Conservation (phyloP, 1,284 basidiomycete species). For the Boletus mariae region DNA sequence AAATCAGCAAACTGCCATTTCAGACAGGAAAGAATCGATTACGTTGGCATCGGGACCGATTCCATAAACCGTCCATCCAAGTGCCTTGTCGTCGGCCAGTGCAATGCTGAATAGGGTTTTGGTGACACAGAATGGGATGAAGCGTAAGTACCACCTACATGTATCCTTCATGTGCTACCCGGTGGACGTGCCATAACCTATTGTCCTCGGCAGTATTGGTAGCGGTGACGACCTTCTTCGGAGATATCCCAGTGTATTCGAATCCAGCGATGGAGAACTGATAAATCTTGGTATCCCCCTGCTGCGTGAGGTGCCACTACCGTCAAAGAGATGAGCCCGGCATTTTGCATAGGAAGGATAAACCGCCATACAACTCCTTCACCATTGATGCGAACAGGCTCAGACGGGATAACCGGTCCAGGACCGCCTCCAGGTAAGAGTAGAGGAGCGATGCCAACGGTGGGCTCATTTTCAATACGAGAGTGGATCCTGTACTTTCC, state of each 20-base stretch:
- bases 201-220: not conserved
- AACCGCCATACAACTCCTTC: not conserved
- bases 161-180: not conserved
- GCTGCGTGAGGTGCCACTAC: not conserved
- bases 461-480: not conserved
- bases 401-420: not conserved
- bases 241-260: not conserved
- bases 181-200: not conserved
- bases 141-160: not conserved
- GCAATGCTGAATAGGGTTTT: not conserved
- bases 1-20: not conserved
- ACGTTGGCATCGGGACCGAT: not conserved
- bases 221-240: not conserved
- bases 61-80: not conserved
- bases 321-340: not conserved
- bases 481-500: not conserved
- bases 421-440: not conserved
- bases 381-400: not conserved
- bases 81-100: not conserved
- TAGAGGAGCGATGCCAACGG: not conserved
- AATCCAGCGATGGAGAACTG: not conserved
- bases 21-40: not conserved
- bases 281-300: not conserved
- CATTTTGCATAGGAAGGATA: not conserved
- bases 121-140: not conserved